Evolutionary conservation across 768 basidiomycete species (phyloP).

Genomic region (Serendipita indica): DNA sequence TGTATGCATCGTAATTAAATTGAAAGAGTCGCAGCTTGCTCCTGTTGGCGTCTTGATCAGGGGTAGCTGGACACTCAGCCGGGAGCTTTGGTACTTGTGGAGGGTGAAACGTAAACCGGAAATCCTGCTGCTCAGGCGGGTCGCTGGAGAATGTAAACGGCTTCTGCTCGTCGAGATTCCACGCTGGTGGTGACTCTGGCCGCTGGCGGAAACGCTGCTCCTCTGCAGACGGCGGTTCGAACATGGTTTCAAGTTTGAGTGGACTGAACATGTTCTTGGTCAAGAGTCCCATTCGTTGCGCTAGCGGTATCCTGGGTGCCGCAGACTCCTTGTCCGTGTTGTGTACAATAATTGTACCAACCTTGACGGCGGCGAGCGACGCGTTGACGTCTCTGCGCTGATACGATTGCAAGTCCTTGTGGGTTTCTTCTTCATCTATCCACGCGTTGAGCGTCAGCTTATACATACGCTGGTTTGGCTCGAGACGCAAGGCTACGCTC

Average conservation of each 20-base stretch:
- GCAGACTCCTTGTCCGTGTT: constrained; percentile 39
- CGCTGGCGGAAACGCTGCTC: constrained; percentile 37
- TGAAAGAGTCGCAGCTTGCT: constrained; percentile 72
- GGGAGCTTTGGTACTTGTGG: too few species aligned
- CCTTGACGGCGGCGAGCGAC: constrained; percentile 23
- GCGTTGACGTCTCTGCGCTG: constrained; percentile 20
- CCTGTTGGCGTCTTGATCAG: background rate
- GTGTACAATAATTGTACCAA: constrained; percentile 63
- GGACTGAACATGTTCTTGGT: constrained; percentile 62
- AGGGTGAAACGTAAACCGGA: constrained; percentile 63
- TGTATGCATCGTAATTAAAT: constrained; percentile 92
- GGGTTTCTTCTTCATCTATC: background rate
- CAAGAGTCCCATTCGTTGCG: constrained; percentile 49
- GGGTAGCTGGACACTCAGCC: constrained; percentile 23
- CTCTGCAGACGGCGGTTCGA: constrained; percentile 85
- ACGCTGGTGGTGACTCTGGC: constrained; percentile 15
- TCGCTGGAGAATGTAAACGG: constrained; percentile 17
- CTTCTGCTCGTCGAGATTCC: constrained; percentile 2
- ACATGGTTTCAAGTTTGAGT: constrained; percentile 76
- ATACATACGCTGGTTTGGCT: background rate
- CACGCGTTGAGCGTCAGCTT: background rate
- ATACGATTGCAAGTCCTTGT: constrained; percentile 22
- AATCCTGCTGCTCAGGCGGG: constrained; percentile 34
- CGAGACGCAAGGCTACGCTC: too few species aligned
- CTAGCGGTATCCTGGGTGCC: constrained; percentile 44